Evolutionary conservation across 2,329 filamentous ascomycete genomes (phyloP).

Genomic region (Ceratocystis harringtonii): DNA sequence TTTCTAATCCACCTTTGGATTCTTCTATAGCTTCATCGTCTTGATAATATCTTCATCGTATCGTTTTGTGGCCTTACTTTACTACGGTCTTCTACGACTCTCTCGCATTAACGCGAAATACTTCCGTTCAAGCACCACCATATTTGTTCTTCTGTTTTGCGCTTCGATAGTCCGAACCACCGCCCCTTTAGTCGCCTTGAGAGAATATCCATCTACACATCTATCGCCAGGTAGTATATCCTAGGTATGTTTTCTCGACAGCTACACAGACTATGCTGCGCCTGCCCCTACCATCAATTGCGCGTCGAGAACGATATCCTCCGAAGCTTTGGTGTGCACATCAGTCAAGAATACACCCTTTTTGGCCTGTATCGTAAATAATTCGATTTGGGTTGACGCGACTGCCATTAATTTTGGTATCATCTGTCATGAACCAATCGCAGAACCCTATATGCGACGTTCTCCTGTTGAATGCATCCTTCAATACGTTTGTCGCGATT

Average conservation of each 20-base stretch:
- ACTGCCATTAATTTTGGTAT: background rate
- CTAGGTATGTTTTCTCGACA: background rate
- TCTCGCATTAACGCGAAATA: background rate
- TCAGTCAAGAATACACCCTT: background rate
- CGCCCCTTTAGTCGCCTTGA: background rate
- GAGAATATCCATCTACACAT: background rate
- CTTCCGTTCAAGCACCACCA: background rate
- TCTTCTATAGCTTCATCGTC: background rate
- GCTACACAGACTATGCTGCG: background rate
- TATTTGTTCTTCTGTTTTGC: background rate
- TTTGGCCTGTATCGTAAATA: background rate
- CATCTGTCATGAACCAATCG: background rate
- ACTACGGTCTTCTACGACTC: background rate
- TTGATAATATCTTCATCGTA: background rate
- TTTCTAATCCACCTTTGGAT: background rate
- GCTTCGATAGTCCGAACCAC: background rate
- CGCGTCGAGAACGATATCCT: background rate
- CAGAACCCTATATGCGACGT: background rate
- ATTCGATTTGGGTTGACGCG: background rate
- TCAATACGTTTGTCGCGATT: background rate
- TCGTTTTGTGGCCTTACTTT: background rate
- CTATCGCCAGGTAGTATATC: background rate
- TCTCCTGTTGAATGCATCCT: background rate
- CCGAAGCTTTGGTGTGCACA: too few species aligned
- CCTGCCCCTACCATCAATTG: slow-evolving; percentile 1